phyloP scores from a whole-genome alignment of 352 stramenopile genomes.

The Aphanomyces invadans region DNA sequence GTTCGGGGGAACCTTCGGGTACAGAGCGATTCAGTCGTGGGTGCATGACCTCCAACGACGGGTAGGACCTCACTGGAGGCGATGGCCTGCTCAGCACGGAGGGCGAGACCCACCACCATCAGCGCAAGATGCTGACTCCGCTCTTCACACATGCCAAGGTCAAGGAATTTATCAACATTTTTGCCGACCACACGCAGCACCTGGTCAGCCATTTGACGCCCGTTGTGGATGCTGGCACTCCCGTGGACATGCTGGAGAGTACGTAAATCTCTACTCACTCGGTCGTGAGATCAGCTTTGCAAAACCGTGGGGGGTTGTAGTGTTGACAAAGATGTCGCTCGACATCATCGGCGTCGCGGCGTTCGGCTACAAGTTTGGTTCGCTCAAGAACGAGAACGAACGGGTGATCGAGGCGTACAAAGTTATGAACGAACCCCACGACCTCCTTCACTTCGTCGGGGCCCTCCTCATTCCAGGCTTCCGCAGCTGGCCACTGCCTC shows the following conservation, averaged over 20 bases:
- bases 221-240: neutral
- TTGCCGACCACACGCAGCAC: neutral
- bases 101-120: conserved; percentile 1
- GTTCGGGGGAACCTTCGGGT: conserved; percentile 5
- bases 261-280: neutral
- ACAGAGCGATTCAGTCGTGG: no score
- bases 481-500: neutral
- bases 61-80: conserved; percentile 7
- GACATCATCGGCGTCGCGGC: conserved; percentile 20
- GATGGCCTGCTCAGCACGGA: conserved; percentile 20
- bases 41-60: neutral
- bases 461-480: conserved; percentile 5
- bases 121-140: conserved; percentile 22
- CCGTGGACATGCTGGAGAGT: conserved; percentile 17
- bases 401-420: conserved; percentile 1
- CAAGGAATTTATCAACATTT: conserved; percentile 19
- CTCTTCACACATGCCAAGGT: conserved; percentile 20
- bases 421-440: conserved; percentile 16
- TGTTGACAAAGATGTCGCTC: conserved; percentile 20
- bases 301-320: no score
- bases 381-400: conserved; percentile 1
- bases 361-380: conserved; percentile 20
- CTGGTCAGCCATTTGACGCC: neutral
- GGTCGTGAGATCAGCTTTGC: neutral
- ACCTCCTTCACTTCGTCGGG: conserved; percentile 1